phyloP scores from a whole-genome alignment of 352 stramenopile genomes.

The Phytophthora europaea region DNA sequence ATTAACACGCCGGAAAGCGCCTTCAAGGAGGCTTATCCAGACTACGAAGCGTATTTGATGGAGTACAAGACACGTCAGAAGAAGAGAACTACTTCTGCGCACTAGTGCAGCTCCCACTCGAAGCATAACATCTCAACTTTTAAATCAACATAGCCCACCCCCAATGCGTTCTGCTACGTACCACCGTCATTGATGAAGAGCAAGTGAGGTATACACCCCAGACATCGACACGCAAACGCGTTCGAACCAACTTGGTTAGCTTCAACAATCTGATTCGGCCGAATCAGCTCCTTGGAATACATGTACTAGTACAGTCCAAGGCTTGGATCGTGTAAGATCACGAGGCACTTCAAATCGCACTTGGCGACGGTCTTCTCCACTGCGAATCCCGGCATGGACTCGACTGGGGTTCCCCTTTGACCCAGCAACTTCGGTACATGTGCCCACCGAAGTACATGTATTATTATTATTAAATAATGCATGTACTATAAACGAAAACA shows the following conservation, averaged over 20 bases:
- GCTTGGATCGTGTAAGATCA: not conserved
- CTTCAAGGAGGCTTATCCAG: constrained; percentile 46
- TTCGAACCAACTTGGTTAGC: too few species aligned
- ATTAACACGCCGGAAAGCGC: constrained; percentile 39
- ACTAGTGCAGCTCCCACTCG: not conserved
- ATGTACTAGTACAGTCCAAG: too few species aligned
- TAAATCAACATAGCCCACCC: not conserved
- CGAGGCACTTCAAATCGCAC: not conserved
- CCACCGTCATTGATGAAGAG: too few species aligned
- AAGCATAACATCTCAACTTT: not conserved
- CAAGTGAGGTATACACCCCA: too few species aligned
- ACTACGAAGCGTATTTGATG: constrained; percentile 30
- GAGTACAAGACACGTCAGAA: constrained; percentile 23
- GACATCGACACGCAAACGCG: not conserved
- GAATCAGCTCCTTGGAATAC: too few species aligned
- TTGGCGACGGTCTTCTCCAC: not conserved
- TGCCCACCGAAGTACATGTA: too few species aligned
- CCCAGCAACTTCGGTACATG: too few species aligned
- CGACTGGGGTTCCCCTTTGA: not conserved
- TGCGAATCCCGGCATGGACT: not conserved
- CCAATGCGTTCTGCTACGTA: too few species aligned
- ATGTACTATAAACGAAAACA: too few species aligned
- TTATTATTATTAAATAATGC: too few species aligned
- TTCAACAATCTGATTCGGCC: too few species aligned
- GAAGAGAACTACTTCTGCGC: constrained; percentile 2